A percentile compares a stretch with the other conserved stretches of the same genome.
Evolutionary conservation across 2,329 filamentous ascomycete species (phyloP).

Genomic region (Trichophyton verrucosum): DNA sequence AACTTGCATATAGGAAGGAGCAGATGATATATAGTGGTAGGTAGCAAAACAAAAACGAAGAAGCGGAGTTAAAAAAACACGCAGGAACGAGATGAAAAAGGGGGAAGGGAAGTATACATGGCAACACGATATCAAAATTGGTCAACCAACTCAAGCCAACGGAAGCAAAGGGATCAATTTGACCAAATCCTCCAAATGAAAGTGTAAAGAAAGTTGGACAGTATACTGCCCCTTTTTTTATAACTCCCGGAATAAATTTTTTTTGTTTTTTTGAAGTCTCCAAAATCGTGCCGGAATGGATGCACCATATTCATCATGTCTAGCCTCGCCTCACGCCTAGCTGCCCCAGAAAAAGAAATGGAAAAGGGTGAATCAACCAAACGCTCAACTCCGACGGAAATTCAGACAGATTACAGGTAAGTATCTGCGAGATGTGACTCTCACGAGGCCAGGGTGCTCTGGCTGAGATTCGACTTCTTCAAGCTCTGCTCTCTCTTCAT

Average conservation of each 20-base stretch:
- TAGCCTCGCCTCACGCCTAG: neutral
- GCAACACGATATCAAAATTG: neutral
- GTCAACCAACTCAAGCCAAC: too few species aligned
- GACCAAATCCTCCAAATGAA: neutral
- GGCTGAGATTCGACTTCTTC: slow-evolving; percentile 24
- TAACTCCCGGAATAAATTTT: neutral
- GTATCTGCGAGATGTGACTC: neutral
- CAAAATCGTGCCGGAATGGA: neutral
- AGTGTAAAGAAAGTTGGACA: neutral
- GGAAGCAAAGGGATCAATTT: too few species aligned
- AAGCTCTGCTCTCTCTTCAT: slow-evolving; percentile 32
- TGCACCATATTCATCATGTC: neutral
- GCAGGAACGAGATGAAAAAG: neutral
- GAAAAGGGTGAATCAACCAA: neutral
- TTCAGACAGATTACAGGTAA: neutral
- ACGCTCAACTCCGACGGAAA: neutral
- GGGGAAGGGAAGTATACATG: neutral
- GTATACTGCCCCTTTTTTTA: neutral
- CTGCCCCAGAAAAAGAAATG: neutral
- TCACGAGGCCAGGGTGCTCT: slow-evolving; percentile 24
- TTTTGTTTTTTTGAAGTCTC: neutral
- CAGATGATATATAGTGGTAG: neutral
- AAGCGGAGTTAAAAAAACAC: neutral
- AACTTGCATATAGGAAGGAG: neutral
- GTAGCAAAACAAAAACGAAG: neutral